phyloP scores from a whole-genome alignment of 345 rosid species.

The Arabis alpina region DNA sequence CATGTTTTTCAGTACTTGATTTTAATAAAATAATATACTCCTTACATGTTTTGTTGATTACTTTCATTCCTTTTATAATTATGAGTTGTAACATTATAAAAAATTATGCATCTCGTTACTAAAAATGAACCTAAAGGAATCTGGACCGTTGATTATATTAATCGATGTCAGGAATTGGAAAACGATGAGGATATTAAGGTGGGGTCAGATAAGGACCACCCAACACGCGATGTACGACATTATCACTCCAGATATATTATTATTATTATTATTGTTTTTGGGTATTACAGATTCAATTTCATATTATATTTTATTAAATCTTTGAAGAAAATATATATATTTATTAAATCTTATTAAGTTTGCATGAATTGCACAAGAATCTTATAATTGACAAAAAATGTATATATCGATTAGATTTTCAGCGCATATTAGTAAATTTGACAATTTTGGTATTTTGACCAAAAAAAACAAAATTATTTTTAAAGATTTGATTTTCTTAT shows the following conservation, averaged over 20 bases:
- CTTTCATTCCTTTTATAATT: too few species aligned
- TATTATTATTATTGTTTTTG: too few species aligned
- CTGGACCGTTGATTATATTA: constrained; percentile 19
- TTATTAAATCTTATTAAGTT: too few species aligned
- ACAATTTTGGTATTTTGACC: too few species aligned
- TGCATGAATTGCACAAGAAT: too few species aligned
- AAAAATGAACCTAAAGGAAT: background rate
- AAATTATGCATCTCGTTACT: background rate
- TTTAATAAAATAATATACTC: constrained; percentile 3
- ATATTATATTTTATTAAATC: background rate
- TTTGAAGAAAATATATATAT: too few species aligned
- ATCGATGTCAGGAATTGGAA: background rate
- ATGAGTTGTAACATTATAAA: too few species aligned
- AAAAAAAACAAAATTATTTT: too few species aligned
- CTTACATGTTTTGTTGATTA: background rate
- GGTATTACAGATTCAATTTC: background rate
- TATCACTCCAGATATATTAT: constrained; percentile 7
- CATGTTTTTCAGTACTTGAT: background rate
- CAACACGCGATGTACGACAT: constrained; percentile 32
- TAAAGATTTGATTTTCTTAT: too few species aligned
- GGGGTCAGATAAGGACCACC: constrained; percentile 42
- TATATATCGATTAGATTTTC: too few species aligned
- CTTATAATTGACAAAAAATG: too few species aligned
- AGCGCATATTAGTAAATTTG: too few species aligned
- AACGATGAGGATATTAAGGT: constrained; percentile 12